Percentiles rank a stretch among this genome's conserved stretches.
Evolutionary conservation across 2,329 filamentous ascomycete genomes (phyloP).

Genomic region (Cladosporium sp.): DNA sequence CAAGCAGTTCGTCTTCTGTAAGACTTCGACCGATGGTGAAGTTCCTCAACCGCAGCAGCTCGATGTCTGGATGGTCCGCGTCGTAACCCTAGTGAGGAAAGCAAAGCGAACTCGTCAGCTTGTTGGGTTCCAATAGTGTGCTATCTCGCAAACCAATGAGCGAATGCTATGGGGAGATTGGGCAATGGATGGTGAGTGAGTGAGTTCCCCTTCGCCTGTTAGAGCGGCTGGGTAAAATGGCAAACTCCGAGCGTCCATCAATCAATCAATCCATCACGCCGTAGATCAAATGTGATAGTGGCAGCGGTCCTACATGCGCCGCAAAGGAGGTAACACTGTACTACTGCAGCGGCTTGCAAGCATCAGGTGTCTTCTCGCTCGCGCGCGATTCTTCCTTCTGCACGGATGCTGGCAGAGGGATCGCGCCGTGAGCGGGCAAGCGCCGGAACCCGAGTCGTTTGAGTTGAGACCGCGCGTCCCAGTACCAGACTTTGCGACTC

Average conservation of each 20-base stretch:
- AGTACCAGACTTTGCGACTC: slow-evolving; percentile 17
- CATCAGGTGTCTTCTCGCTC: slow-evolving; percentile 13
- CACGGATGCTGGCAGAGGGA: slow-evolving; percentile 16
- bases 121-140: background rate
- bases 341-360: slow-evolving; percentile 9
- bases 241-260: background rate
- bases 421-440: slow-evolving; percentile 16
- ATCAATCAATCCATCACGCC: background rate
- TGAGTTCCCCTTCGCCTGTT: background rate
- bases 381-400: background rate
- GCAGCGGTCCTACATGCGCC: slow-evolving; percentile 1
- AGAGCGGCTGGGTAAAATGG: slow-evolving; percentile 5
- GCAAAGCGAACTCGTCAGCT: background rate
- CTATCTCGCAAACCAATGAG: background rate
- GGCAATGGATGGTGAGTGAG: background rate
- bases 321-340: background rate
- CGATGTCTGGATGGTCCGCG: slow-evolving; percentile 74
- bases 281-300: slow-evolving; percentile 7
- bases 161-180: background rate
- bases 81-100: slow-evolving; percentile 63
- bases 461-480: slow-evolving; percentile 11
- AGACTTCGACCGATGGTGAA: slow-evolving; percentile 72
- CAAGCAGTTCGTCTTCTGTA: slow-evolving; percentile 63
- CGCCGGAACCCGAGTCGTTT: slow-evolving; percentile 20
- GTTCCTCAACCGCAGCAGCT: slow-evolving; percentile 75